phyloP scores from a whole-genome alignment of 768 basidiomycete genomes.

The Nevesoporus exiguus region DNA sequence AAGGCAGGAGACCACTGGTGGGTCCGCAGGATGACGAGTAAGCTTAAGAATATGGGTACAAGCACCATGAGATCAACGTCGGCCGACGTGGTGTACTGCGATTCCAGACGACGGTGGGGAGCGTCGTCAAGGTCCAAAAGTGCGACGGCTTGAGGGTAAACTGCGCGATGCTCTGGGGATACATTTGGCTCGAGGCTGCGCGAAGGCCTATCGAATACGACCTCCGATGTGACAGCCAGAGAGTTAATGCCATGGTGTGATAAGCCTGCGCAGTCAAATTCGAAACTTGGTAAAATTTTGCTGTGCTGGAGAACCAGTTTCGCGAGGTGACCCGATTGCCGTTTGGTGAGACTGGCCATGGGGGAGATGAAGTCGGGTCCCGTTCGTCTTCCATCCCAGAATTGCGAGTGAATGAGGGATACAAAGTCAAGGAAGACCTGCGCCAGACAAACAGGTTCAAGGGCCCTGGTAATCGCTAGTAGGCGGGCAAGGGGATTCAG shows the following conservation, averaged over 20 bases:
- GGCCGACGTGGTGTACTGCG: slow-evolving; percentile 10
- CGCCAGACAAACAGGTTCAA: slow-evolving; percentile 12
- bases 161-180: not conserved
- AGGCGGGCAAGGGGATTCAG: not conserved
- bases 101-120: not conserved
- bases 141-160: slow-evolving; percentile 5
- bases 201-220: not conserved
- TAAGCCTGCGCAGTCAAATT: not conserved
- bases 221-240: too few relatives aligned
- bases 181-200: not conserved
- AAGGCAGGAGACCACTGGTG: slow-evolving; percentile 4
- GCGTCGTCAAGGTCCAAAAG: slow-evolving; percentile 11
- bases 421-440: slow-evolving; percentile 16
- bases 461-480: slow-evolving; percentile 1
- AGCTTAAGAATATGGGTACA: slow-evolving; percentile 12
- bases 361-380: slow-evolving; percentile 18
- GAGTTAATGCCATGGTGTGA: too few relatives aligned
- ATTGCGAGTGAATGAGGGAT: slow-evolving; percentile 12
- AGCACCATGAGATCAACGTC: slow-evolving; percentile 13
- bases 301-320: slow-evolving; percentile 14
- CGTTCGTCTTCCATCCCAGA: slow-evolving; percentile 21
- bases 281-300: not conserved
- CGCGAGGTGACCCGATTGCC: slow-evolving; percentile 18
- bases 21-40: slow-evolving; percentile 8
- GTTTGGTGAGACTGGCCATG: slow-evolving; percentile 18